phyloP scores from a whole-genome alignment of 192 early-diverging fungal genomes.

The Coemansia sp. region DNA sequence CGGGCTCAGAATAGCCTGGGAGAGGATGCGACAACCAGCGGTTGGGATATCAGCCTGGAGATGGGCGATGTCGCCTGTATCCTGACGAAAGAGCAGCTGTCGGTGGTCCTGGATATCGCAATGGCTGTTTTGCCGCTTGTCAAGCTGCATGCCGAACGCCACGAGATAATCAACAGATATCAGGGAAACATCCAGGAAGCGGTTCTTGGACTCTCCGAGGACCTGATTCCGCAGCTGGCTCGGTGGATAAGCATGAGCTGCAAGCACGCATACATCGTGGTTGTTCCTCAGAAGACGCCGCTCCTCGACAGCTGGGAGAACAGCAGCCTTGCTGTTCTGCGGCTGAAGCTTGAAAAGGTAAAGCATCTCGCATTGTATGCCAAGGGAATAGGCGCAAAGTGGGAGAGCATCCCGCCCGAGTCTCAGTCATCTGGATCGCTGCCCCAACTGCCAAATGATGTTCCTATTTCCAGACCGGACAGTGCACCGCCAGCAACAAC shows the following conservation, averaged over 20 bases:
- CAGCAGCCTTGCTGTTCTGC: conserved; percentile 43
- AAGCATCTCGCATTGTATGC: conserved; percentile 53
- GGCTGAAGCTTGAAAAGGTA: conserved; percentile 43
- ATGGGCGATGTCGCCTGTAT: conserved; percentile 39
- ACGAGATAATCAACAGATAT: conserved; percentile 25
- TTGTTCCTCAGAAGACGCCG: conserved; percentile 24
- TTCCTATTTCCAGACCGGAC: conserved; percentile 4
- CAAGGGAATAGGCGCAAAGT: conserved; percentile 33
- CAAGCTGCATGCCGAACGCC: conserved; percentile 25
- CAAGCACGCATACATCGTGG: conserved; percentile 38
- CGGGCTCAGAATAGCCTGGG: conserved; percentile 30
- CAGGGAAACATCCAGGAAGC: conserved; percentile 23
- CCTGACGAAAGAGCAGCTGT: conserved; percentile 35
- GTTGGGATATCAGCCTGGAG: conserved; percentile 44
- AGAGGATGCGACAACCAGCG: conserved; percentile 50
- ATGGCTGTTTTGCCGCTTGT: conserved; percentile 27
- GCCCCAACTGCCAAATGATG: background rate
- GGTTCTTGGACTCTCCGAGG: background rate
- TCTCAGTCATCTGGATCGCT: background rate
- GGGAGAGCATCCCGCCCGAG: conserved; percentile 34
- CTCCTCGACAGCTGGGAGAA: conserved; percentile 41
- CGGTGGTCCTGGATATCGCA: conserved; percentile 15
- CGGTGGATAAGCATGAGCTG: conserved; percentile 37
- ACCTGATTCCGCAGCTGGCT: conserved; percentile 32
- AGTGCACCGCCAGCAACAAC: conserved; percentile 26